Base-by-base conservation (phyloP, 1,139 yeast genomes). In the Yamadazyma sp. region DNA sequence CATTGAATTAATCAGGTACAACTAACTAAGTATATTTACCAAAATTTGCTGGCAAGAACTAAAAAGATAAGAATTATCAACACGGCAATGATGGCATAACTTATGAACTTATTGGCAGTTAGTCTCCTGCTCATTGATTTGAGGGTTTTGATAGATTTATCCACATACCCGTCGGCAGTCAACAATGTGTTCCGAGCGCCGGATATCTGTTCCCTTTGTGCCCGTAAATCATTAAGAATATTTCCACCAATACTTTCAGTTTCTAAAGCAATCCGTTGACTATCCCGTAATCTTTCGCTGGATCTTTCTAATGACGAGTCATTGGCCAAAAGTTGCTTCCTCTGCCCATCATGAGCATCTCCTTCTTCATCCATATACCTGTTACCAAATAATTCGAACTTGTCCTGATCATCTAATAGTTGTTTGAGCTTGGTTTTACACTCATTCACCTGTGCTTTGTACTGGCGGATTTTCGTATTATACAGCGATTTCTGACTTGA, bases 81-180 rank as follows among this genome's bases (percentile, higher is more conserved):
- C 12, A 92, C 90, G 2, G 86, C 96, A 43, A 94, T 92, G 42
- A 94, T 92, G n/a, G 95, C 96, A 53, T 89, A 88, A 42, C 96
- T 89, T 45, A 94, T 87, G 51, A 90, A 75, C 61, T 89, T 85
- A 63, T 94, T 94, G 4, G 97, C 95, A n/a, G 95, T 90, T 72
- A 92, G 75, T 54, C 98, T 70, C 61, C 97, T 76, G 22, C 96
- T 85, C 98, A 94, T 94, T 16, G 88, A 76, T 53, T 88, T 82
- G 54, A 94, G 69, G 0, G 98, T 94, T 43, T 86, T 78, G 43
- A 94, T 78, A 39, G 95, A 83, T 57, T 85, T 82, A 61, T 92
- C 98, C 38, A 94, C 96, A 54, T 90, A 89, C 1, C 86, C 80
- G 56, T 94, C 97, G 0, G 98, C 97, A 46, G 89, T 94, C 62